Percentiles rank a stretch among this genome's conserved stretches.
Conservation (phyloP, 805 yeast genomes). For the Millerago galiae region DNA sequence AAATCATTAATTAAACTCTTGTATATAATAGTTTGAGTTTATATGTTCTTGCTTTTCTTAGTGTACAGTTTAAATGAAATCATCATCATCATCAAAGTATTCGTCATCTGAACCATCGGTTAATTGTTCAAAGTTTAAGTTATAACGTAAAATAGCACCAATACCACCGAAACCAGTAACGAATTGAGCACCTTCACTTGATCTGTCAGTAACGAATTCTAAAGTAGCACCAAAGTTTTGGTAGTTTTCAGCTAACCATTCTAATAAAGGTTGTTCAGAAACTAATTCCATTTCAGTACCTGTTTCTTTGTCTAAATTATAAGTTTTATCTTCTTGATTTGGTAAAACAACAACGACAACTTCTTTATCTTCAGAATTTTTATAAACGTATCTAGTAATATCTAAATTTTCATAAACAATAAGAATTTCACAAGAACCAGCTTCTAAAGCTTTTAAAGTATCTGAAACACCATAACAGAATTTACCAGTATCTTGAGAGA, state of each 20-base stretch:
- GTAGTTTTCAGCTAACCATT: constrained; percentile 98
- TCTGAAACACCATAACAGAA: constrained; percentile 98
- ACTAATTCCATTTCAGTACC: constrained; percentile 90
- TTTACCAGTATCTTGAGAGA: constrained; percentile 94
- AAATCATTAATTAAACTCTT: constrained; percentile 2
- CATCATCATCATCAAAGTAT: constrained; percentile 59
- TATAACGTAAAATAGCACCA: constrained; percentile 94
- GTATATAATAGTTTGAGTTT: background rate
- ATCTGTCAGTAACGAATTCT: constrained; percentile 94
- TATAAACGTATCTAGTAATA: constrained; percentile 74
- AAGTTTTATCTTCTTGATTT: constrained; percentile 65
- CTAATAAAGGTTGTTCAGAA: constrained; percentile 79
- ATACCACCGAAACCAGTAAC: constrained; percentile 98
- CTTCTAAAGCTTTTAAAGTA: constrained; percentile 90
- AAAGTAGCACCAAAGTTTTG: constrained; percentile 89
- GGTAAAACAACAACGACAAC: constrained; percentile 70
- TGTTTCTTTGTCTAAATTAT: constrained; percentile 72
- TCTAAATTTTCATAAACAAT: constrained; percentile 93
- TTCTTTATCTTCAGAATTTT: constrained; percentile 75
- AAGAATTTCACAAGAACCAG: constrained; percentile 91
- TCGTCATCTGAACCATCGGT: constrained; percentile 88
- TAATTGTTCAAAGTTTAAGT: constrained; percentile 94
- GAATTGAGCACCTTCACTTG: constrained; percentile 98
- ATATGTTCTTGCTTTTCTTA: background rate
- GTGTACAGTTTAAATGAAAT: constrained; percentile 17